These are phyloP conservation scores for Clonostachys sp. DNA, from an alignment of 2,329 filamentous ascomycete genomes.

Conservation along the genomic window DNA sequence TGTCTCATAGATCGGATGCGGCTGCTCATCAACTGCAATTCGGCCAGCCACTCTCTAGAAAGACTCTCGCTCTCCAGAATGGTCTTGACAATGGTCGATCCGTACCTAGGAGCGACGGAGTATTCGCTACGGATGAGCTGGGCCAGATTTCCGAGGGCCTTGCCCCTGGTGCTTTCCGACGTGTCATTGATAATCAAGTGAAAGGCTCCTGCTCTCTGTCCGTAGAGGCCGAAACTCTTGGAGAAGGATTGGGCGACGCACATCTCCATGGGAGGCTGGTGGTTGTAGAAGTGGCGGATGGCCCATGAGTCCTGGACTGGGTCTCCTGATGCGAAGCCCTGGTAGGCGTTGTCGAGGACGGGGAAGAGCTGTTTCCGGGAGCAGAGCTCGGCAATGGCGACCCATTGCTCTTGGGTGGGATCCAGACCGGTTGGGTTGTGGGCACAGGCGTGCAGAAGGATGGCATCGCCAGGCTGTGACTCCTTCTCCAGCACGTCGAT, in stretches of 20 bases:
- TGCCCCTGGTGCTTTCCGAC: constrained; percentile 18
- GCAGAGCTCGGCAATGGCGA: constrained; percentile 18
- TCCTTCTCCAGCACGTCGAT: constrained; percentile 11
- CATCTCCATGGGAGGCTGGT: constrained; percentile 16
- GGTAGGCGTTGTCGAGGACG: constrained; percentile 30
- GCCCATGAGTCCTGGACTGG: constrained; percentile 24
- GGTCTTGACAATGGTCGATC: constrained; percentile 2
- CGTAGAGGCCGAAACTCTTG: constrained; percentile 31
- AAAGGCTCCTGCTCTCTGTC: constrained; percentile 21
- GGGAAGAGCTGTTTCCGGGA: constrained; percentile 19
- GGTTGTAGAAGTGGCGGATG: constrained; percentile 22
- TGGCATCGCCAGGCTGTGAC: constrained; percentile 17
- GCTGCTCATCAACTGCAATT: constrained; percentile 23
- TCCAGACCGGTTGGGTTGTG: constrained; percentile 33
- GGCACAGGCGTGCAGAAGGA: constrained; percentile 29
- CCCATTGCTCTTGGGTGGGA: constrained; percentile 24
- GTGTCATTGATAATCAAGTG: constrained; percentile 34
- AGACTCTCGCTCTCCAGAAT: constrained; percentile 3
- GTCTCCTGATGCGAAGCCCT: constrained; percentile 28
- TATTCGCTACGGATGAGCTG: constrained; percentile 4
- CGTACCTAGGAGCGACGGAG: constrained; percentile 3
- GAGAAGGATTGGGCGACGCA: constrained; percentile 25
- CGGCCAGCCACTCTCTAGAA: constrained; percentile 6
- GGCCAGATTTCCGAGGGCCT: constrained; percentile 9
- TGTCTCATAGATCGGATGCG: constrained; percentile 24